phyloP scores from a whole-genome alignment of 352 stramenopile genomes.

The Globisporangium apiculatum region DNA sequence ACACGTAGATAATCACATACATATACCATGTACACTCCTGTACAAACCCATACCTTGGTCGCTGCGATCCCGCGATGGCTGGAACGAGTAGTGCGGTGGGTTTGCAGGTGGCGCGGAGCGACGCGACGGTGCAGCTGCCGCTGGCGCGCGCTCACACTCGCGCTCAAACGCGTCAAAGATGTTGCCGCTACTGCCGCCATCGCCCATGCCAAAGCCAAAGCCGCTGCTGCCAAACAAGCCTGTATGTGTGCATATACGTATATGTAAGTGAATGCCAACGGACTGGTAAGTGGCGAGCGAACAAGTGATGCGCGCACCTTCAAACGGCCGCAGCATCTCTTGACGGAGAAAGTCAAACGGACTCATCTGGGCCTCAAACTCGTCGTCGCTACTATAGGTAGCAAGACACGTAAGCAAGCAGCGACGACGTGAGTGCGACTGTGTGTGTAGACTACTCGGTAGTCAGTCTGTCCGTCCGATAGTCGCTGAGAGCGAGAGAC shows the following conservation, averaged over 20 bases:
- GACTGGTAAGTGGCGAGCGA: background rate
- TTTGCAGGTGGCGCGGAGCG: conserved; percentile 36
- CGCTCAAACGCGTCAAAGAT: conserved; percentile 59
- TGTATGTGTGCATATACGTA: conserved; percentile 5
- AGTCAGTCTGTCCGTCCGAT: background rate
- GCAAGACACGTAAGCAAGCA: conserved; percentile 1
- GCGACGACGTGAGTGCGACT: background rate
- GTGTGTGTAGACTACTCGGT: no score
- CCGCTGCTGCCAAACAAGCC: conserved; percentile 34
- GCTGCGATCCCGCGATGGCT: conserved; percentile 33
- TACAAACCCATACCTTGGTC: no score
- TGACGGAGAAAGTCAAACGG: conserved; percentile 76
- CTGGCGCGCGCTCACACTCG: conserved; percentile 49
- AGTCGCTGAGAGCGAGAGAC: background rate
- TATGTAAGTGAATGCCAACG: no score
- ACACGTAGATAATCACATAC: background rate
- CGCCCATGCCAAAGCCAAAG: background rate
- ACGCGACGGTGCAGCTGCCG: conserved; percentile 21
- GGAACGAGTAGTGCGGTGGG: conserved; percentile 72
- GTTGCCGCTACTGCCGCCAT: conserved; percentile 26
- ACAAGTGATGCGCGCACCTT: conserved; percentile 24
- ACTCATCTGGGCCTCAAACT: conserved; percentile 73
- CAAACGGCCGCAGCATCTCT: conserved; percentile 77
- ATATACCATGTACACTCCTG: background rate
- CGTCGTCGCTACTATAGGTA: conserved; percentile 34